phyloP scores from a whole-genome alignment of 768 basidiomycete species.

The Rhodotorula babjevae region DNA sequence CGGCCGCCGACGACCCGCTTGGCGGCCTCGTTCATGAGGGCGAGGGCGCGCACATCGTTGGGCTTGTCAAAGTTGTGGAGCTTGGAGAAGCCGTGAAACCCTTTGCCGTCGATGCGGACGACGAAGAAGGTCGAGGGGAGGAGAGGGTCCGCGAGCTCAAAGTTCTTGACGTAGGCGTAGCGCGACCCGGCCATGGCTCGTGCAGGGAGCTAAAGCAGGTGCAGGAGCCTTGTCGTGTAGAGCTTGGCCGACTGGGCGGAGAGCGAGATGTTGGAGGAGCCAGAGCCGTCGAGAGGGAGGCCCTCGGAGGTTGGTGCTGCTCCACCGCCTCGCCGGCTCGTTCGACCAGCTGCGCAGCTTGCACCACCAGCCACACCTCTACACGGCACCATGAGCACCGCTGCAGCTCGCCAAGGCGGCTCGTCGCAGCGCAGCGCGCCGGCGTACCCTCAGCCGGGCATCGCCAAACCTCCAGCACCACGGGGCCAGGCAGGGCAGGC shows the following conservation, averaged over 20 bases:
- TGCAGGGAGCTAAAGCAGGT: background rate
- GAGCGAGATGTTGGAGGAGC: background rate
- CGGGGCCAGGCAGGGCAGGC: background rate
- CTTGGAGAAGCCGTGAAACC: constrained; percentile 89
- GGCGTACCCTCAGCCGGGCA: constrained; percentile 11
- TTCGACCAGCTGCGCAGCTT: background rate
- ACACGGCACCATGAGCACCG: background rate
- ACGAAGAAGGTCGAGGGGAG: constrained; percentile 79
- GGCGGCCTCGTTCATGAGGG: constrained; percentile 90
- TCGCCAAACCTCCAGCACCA: background rate
- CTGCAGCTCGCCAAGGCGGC: background rate
- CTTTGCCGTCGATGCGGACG: constrained; percentile 83
- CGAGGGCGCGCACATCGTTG: constrained; percentile 78
- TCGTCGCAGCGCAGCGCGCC: background rate
- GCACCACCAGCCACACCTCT: no score
- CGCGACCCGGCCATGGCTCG: constrained; percentile 81
- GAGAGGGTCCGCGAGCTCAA: constrained; percentile 80
- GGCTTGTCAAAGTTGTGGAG: constrained; percentile 79
- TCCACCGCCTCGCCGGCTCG: background rate
- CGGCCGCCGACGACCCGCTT: constrained; percentile 62
- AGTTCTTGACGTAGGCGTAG: constrained; percentile 82
- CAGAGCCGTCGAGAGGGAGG: background rate
- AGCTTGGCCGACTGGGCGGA: no score
- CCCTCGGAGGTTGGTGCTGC: background rate
- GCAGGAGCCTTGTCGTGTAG: no score